Evolutionary conservation across 306 rosid species (phyloP), one percentile per base, ranked within the genome.

Genomic region (Quercus dentata): DNA sequence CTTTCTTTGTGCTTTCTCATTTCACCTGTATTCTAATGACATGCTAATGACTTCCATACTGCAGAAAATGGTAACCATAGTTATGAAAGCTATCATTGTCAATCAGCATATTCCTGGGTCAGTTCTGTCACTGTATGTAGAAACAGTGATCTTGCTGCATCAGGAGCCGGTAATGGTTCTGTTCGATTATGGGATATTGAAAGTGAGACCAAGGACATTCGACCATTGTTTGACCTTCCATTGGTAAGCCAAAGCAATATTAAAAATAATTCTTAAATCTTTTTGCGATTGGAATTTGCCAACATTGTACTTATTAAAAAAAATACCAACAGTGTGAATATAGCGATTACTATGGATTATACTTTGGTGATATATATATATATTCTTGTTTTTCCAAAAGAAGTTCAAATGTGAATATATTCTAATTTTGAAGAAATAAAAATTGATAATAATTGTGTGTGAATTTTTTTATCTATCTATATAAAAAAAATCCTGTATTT

Each of bases 131-230:
- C 87, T 33, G 91, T 88, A 74, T 95, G 99, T 83, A 82, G 93
- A 76, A 89, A 88, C 80, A 93, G 97, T 78, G 99, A 95, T 77
- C 94, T 95, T 81, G 97, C 93, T 49, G 99, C 96, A 77, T 91
- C 98, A 67, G 98, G 97, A 59, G 99, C 98, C n/a, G 98, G 97
- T 58, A 90, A 91, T 58, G 99, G 99, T 35, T 90, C 74, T 35
- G 93, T 95, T 77, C 89, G 90, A 75, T 80, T 95, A 76, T 95
- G 97, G 98, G 80, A 87, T 82, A 23, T 91, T 79, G 86, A 80
- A 73, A 90, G 86, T 79, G 99, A 95, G 79, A 74, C 85, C 63
- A 95, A 86, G 71, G 87, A 80, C 75, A 73, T 93, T 62, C 82
- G 80, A 80, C 79, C 97, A 14, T 83, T 93, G 33, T 83, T 83